phyloP scores from a whole-genome alignment of 176 grass and related monocot genomes.

The Eragrostis curvula region DNA sequence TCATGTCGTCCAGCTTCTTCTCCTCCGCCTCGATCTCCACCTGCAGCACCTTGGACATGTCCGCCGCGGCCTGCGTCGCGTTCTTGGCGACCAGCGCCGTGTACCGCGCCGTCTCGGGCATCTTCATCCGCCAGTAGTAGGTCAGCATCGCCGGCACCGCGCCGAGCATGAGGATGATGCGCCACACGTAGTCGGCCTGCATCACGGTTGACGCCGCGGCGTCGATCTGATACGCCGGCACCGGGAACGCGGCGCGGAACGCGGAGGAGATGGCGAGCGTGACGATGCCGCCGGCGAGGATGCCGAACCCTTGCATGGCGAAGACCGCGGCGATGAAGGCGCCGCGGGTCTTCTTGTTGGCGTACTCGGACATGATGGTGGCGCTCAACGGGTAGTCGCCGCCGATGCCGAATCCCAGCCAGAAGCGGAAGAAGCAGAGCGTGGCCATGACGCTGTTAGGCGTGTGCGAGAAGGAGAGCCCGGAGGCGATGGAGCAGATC shows the following conservation, averaged over 20 bases:
- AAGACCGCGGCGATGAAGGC: slow-evolving; percentile 85
- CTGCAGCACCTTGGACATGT: slow-evolving; percentile 75
- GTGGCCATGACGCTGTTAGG: slow-evolving; percentile 43
- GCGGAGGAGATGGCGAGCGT: slow-evolving; percentile 56
- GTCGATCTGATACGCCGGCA: slow-evolving; percentile 46
- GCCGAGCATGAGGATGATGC: slow-evolving; percentile 71
- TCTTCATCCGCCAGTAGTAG: slow-evolving; percentile 73
- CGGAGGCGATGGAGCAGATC: slow-evolving; percentile 56
- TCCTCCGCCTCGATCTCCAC: slow-evolving; percentile 48
- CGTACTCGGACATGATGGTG: slow-evolving; percentile 89
- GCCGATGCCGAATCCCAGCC: slow-evolving; percentile 65
- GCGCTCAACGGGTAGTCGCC: slow-evolving; percentile 62
- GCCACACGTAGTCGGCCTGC: slow-evolving; percentile 71
- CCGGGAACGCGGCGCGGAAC: slow-evolving; percentile 44
- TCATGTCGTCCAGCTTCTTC: slow-evolving; percentile 18
- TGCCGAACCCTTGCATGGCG: slow-evolving; percentile 94
- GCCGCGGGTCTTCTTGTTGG: slow-evolving; percentile 76
- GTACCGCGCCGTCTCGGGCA: slow-evolving; percentile 82
- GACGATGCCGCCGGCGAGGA: slow-evolving; percentile 64
- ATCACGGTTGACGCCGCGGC: slow-evolving; percentile 32
- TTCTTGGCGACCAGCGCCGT: slow-evolving; percentile 66
- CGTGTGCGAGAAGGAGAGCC: slow-evolving; percentile 37
- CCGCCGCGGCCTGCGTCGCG: slow-evolving; percentile 52
- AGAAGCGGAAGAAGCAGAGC: slow-evolving; percentile 69
- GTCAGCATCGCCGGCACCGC: slow-evolving; percentile 53